Base-by-base conservation (phyloP, 148 eudicot genomes). In the Diospyros kaki region DNA sequence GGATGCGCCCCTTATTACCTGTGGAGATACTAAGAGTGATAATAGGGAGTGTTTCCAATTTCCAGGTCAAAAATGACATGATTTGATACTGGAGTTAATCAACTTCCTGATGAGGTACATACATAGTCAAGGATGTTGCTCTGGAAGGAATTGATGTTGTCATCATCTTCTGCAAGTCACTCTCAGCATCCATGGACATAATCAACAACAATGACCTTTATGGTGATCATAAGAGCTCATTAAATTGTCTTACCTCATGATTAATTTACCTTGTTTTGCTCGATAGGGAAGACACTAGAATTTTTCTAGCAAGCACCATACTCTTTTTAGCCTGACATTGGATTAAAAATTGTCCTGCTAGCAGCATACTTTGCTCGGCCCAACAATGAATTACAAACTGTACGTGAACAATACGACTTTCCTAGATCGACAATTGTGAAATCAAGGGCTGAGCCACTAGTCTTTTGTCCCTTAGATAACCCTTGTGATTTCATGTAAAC, bases 1-100 rank as follows among this genome's bases (percentile, higher is more conserved):
- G 98, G 98, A 6, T 94, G 98, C 72, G 92, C 96, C 64, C 98
- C 98, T 68, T 89, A 85, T 82, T 94, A 90, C 84, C 73, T 94
- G 68, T 94, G 91, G 94, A 65, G 74, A 60, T 85, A 89, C n/a
- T 56, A 71, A 71, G 18, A 94, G 97, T 75, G 67, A 74, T 66
- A 70, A 85, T 7, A 97, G 98, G 58, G 90, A 86, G 72, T 94
- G 98, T n/a, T n/a, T n/a, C n/a, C n/a, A n/a, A n/a, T 72, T 74
- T 94, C 72, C 76, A 85, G 58, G 85, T 73, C 59, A 92, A 90
- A 81, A 94, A 92, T 63, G 78, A 92, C 83, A 92, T n/a, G n/a
- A n/a, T n/a, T n/a, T 92, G 94, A 89, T 94, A 56, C 72, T 86
- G 77, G 97, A 94, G 75, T 88, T n/a, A n/a, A n/a, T 92, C 78